These are phyloP conservation scores for Sporodiniella umbellata DNA, from an alignment of 371 early-diverging fungal genomes.

Conservation along the genomic window DNA sequence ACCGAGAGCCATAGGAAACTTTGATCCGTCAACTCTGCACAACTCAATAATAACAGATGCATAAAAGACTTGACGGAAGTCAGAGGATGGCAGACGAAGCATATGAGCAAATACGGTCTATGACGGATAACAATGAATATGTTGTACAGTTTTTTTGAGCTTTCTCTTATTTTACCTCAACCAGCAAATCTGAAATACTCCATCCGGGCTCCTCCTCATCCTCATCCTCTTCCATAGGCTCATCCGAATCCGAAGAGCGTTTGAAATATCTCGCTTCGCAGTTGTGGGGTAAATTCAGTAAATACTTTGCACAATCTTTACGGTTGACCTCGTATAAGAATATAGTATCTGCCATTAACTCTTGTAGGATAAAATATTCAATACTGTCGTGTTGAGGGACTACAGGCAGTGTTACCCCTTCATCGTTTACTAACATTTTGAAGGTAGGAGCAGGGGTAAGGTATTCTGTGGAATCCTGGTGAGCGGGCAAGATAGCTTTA, in stretches of 20 bases:
- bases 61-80: constrained; percentile 72
- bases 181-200: constrained; percentile 34
- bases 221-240: constrained; percentile 22
- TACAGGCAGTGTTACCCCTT: constrained; percentile 24
- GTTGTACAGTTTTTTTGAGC: no score
- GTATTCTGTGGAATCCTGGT: constrained; percentile 21
- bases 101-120: constrained; percentile 60
- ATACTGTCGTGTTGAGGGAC: constrained; percentile 56
- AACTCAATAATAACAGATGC: constrained; percentile 79
- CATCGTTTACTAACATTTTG: constrained; percentile 46
- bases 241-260: constrained; percentile 18
- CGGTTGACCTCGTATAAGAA: constrained; percentile 77
- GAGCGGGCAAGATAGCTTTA: constrained; percentile 44
- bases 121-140: no score
- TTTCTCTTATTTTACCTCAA: no score
- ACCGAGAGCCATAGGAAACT: constrained; percentile 66
- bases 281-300: constrained; percentile 57
- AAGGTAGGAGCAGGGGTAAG: constrained; percentile 21
- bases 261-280: constrained; percentile 60
- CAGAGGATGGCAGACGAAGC: constrained; percentile 67
- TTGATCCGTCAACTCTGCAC: constrained; percentile 67
- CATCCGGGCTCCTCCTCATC: constrained; percentile 19
- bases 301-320: constrained; percentile 74
- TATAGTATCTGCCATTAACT: constrained; percentile 74
- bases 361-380: constrained; percentile 75